Conservation (phyloP, 345 rosid genomes). For the Euphorbia lathyris region DNA sequence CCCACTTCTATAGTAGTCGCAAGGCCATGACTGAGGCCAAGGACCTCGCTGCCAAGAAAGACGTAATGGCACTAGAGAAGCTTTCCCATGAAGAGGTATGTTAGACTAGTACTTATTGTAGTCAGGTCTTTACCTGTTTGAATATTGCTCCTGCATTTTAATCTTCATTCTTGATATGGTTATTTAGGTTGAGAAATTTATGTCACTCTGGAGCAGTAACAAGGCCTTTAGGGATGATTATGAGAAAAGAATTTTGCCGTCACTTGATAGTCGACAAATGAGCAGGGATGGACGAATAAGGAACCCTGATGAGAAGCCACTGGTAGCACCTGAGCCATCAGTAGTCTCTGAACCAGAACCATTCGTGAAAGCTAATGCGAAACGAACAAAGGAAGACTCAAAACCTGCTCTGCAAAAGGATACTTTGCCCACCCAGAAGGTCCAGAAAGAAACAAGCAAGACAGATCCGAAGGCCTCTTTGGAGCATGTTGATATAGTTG, state of each 20-base stretch:
- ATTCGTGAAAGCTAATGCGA: constrained; percentile 45
- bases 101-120: constrained; percentile 6
- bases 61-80: constrained; percentile 53
- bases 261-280: constrained; percentile 57
- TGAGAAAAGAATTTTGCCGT: constrained; percentile 58
- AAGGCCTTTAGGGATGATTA: constrained; percentile 85
- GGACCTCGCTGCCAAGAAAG: constrained; percentile 57
- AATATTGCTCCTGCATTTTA: constrained; percentile 11
- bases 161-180: constrained; percentile 18
- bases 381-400: constrained; percentile 58
- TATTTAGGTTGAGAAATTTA: constrained; percentile 68
- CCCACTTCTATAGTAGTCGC: constrained; percentile 43
- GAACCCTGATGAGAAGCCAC: constrained; percentile 60
- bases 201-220: constrained; percentile 63
- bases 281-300: constrained; percentile 69
- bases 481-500: constrained; percentile 34
- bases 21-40: constrained; percentile 49
- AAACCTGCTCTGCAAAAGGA: constrained; percentile 48
- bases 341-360: constrained; percentile 35
- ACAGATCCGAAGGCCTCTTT: constrained; percentile 32
- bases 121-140: background rate
- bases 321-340: constrained; percentile 38
- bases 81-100: constrained; percentile 51
- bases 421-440: constrained; percentile 28
- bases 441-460: constrained; percentile 40